Evolutionary conservation across 345 rosid genomes (phyloP), one percentile per base, ranked within the genome.

Genomic region (Eucalyptus victrix): DNA sequence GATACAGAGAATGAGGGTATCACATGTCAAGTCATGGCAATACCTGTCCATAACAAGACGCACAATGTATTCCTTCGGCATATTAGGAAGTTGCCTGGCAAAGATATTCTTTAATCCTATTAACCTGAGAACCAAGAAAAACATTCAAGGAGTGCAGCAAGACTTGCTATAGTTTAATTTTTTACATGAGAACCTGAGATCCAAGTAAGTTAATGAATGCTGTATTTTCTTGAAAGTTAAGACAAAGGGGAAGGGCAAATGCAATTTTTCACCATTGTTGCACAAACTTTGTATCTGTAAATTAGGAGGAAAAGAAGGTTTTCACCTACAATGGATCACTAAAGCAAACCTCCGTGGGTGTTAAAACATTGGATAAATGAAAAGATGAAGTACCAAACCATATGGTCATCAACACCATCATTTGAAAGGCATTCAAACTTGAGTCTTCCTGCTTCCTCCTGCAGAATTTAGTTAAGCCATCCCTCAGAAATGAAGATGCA

Each of bases 11-110:
- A 45, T 18, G 76, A 87, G 58, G 67, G 88, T 21, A 87, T 24
- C 49, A 51, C 37, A 49, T 45, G 88, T 88, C 50, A 91, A 69
- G 67, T 90, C 86, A 91, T 88, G 80, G 88, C 86, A 86, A 86
- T 92, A 98, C 99, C 99, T 97, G 93, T 98, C 99, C 99, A 98
- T 98, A 87, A 98, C 94, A 92, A 98, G 99, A 30, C 99, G 99
- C 89, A 98, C 99, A 88, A 98, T 97, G 89, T 98, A 98, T 94
- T 98, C 99, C 92, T 96, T 98, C 6, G 99, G 99, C 99, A 98
- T 98, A 92, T 98, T 98, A 81, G 99, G 99, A 88, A 98, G 94
- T 90, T 98, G 99, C 92, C 96, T 95, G 72, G 98, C 96, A 96
- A 98, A 97, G 90, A 98, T 97, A 89, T 98, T 98, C 97, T 98